Evolutionary conservation across 352 stramenopile species (phyloP), one percentile per base, ranked within the genome.

Genomic region (Vaucheria bursata): DNA sequence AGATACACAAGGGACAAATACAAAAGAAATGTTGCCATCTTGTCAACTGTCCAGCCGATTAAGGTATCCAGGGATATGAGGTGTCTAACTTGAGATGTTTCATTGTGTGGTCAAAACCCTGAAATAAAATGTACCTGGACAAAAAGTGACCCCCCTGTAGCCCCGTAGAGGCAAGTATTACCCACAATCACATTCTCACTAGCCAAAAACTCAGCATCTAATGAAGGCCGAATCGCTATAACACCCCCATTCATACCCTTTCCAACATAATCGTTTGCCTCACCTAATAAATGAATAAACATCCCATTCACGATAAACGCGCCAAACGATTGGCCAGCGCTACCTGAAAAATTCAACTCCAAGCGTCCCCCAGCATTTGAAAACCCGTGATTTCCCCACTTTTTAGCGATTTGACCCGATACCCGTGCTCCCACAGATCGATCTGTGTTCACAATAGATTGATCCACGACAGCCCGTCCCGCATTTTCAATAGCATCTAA

Each of bases 191-290:
- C 93, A 45, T 94, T 95, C 34, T 85, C 64, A 86, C 79, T 73
- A 39, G 77, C 77, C 12, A 65, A 39, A 49, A 66, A 80, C 7
- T 8, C 71, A 39, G 77, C 72, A 35, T 31, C 50, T 31, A 31
- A 37, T 8, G 71, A 90, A 53, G 91, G 93, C 32, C 95, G 88
- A 33, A 94, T 88, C 40, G 92, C 86, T 59, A 98, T 89, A 73
- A 94, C 87, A 74, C 93, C 94, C 52, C 94, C 93, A 71, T 93
- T 93, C 77, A 97, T 91, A 18, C 92, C 91, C 86, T 98, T 98
- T 85, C 92, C 92, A 5, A 97, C 93, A 79, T 98, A 98, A 83
- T 98, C 94, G 85, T 98, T 98, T 36, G 91, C 94, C 86, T 97
- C 93, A 52, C 94, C 94, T 50, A 90, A 88, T 31, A 94, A 79